These are phyloP conservation scores for Apiospora pterosperma DNA, from an alignment of 2,329 filamentous ascomycete genomes.

Conservation along the genomic window DNA sequence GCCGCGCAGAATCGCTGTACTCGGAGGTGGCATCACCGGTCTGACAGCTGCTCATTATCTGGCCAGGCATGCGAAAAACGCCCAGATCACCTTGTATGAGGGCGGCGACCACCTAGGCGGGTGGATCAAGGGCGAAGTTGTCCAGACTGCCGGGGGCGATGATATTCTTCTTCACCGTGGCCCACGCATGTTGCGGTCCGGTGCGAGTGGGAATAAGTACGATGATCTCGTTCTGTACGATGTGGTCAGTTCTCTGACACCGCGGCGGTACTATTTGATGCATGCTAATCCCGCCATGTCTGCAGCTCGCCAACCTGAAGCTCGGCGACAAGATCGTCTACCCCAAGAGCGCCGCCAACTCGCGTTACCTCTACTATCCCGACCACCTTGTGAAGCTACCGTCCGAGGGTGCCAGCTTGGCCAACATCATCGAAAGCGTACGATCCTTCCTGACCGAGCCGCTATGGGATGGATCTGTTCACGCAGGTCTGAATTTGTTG, in stretches of 20 bases:
- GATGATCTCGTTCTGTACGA: constrained; percentile 67
- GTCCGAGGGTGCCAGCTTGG: not conserved
- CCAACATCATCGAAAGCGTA: constrained; percentile 10
- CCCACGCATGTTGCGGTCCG: constrained; percentile 69
- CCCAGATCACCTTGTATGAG: constrained; percentile 81
- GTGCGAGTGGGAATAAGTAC: constrained; percentile 34
- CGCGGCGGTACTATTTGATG: not conserved
- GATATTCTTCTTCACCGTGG: constrained; percentile 77
- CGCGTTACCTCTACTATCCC: constrained; percentile 83
- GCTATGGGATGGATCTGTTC: constrained; percentile 19
- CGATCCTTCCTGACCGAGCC: constrained; percentile 20
- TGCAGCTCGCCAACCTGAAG: constrained; percentile 55
- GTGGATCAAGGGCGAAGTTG: constrained; percentile 71
- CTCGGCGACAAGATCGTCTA: constrained; percentile 53
- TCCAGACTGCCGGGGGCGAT: constrained; percentile 52
- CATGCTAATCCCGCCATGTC: not conserved
- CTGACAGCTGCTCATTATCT: constrained; percentile 77
- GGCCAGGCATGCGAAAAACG: constrained; percentile 58
- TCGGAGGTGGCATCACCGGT: constrained; percentile 82
- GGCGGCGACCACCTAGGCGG: constrained; percentile 68
- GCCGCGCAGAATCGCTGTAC: constrained; percentile 54
- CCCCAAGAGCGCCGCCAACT: constrained; percentile 44
- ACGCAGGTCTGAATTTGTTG: constrained; percentile 6
- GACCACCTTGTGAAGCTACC: constrained; percentile 66
- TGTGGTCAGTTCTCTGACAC: constrained; percentile 51